Evolutionary conservation across 2,329 filamentous ascomycete genomes (phyloP).

Genomic region (Colletotrichum liriopes): DNA sequence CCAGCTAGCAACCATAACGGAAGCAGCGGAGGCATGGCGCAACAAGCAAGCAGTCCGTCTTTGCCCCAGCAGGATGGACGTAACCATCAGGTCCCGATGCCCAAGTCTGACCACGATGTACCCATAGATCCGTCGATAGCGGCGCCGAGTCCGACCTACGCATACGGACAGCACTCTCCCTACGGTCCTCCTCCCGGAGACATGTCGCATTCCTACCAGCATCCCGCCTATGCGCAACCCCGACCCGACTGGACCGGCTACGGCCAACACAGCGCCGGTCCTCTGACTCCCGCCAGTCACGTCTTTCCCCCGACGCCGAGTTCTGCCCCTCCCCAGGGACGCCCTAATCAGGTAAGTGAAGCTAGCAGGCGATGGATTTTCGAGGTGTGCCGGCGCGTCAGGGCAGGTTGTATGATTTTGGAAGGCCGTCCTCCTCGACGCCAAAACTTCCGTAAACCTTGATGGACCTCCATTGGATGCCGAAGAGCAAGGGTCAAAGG

Average conservation of each 20-base stretch:
- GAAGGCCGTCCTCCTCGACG: neutral
- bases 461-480: too few species aligned
- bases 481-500: neutral
- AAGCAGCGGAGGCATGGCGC: slow-evolving; percentile 93
- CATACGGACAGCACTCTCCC: slow-evolving; percentile 87
- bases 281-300: slow-evolving; percentile 66
- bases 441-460: neutral
- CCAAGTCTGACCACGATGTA: slow-evolving; percentile 96
- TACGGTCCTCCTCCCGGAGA: slow-evolving; percentile 88
- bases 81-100: slow-evolving; percentile 82
- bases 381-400: neutral
- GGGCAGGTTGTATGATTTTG: too few species aligned
- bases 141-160: slow-evolving; percentile 91
- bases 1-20: slow-evolving; percentile 81
- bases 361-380: neutral
- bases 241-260: slow-evolving; percentile 85
- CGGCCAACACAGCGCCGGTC: slow-evolving; percentile 66
- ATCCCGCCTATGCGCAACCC: slow-evolving; percentile 76
- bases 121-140: slow-evolving; percentile 99
- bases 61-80: slow-evolving; percentile 86
- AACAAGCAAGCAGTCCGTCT: slow-evolving; percentile 97
- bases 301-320: slow-evolving; percentile 71
- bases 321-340: slow-evolving; percentile 68
- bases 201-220: slow-evolving; percentile 84
- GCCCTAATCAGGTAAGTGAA: slow-evolving; percentile 73